Evolutionary conservation across 352 stramenopile genomes (phyloP), one percentile per base, ranked within the genome.

Genomic region (Blastocystis sp.): DNA sequence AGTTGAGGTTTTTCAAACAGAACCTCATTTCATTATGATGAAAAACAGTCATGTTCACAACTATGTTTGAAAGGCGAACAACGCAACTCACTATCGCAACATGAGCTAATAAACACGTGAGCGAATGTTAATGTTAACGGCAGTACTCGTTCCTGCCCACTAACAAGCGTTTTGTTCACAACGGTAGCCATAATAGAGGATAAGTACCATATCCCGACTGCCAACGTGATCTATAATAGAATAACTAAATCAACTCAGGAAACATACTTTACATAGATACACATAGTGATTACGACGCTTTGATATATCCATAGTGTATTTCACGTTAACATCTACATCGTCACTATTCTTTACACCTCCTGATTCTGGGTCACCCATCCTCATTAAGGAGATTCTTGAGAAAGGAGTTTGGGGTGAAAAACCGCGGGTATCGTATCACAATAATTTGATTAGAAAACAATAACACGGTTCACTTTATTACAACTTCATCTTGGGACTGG

Each of bases 91-190:
- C 77, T 58, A 88, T 88, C 77, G 22, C 77, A 88, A 27, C 73
- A 48, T 30, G 53, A 77, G 24, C 77, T 88, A 70, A 88, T 70
- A 88, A 77, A 70, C 11, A 88, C 77, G 76, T 88, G 77, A 9
- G 53, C 40, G 48, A 88, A 88, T 13, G 77, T 88, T 22, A 88
- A 24, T 19, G 77, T 88, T 40, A 81, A 64, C 24, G 70, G 70
- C 13, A 64, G 33, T 27, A 81, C 70, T 15, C 37, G 13, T n/a
- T 64, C 70, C 40, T 30, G 35, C 13, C 44, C 70, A 64, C 44
- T 64, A 27, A 81, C 62, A 24, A 81, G 44, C n/a, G 22, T 30
- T 33, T 81, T 81, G 51, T 81, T 81, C 13, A 81, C 35, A 4
- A 81, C 51, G 13, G 70, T 81, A 15, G 70, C 40, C 53, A 81